These are phyloP conservation scores for Comarum palustre DNA, from an alignment of 306 rosid species.

Conservation along the genomic window DNA sequence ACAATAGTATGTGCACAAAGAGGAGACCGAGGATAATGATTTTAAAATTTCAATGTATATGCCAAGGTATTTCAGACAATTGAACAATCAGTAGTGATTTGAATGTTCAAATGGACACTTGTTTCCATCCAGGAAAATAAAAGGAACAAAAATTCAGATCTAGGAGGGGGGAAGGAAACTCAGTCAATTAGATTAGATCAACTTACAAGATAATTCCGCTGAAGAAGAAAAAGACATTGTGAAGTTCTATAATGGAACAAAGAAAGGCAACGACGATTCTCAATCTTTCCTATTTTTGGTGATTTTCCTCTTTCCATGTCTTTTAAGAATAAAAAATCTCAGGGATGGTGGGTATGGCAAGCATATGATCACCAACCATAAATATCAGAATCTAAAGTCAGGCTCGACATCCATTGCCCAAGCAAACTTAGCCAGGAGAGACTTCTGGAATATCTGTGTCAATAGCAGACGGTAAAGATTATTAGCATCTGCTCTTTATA, in stretches of 20 bases:
- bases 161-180: slow-evolving; percentile 33
- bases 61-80: slow-evolving; percentile 2
- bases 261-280: slow-evolving; percentile 21
- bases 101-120: slow-evolving; percentile 8
- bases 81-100: slow-evolving; percentile 6
- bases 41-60: not conserved
- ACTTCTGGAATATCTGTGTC: slow-evolving; percentile 81
- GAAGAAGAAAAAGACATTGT: slow-evolving; percentile 17
- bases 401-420: slow-evolving; percentile 99
- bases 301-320: not conserved
- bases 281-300: not conserved
- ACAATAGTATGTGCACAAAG: not conserved
- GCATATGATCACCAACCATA: slow-evolving; percentile 21
- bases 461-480: not conserved
- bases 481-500: not conserved
- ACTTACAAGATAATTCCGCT: slow-evolving; percentile 57
- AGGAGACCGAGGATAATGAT: not conserved
- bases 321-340: not conserved
- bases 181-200: slow-evolving; percentile 77
- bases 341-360: not conserved
- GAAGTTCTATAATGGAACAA: slow-evolving; percentile 36
- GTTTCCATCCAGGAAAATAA: not conserved
- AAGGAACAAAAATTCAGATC: not conserved
- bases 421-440: slow-evolving; percentile 78
- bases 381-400: slow-evolving; percentile 77